A percentile compares a stretch with the other conserved stretches of the same genome.
phyloP scores from a whole-genome alignment of 129 eudicot genomes.

The Tanacetum coccineum region DNA sequence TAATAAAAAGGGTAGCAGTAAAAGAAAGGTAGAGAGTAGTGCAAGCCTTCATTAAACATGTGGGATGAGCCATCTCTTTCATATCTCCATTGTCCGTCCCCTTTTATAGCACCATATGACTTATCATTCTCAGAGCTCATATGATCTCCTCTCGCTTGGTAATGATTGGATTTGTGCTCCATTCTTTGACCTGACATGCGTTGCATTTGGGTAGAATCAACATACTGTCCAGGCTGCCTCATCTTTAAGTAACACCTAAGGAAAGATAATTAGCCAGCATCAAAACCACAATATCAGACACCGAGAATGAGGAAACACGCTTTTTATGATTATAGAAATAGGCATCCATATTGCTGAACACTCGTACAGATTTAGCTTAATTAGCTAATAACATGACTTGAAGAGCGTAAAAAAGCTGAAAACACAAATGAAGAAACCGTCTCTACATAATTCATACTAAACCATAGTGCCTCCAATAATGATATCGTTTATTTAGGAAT shows the following conservation, averaged over 20 bases:
- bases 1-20: slow-evolving; percentile 7
- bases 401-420: too few species aligned
- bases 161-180: slow-evolving; percentile 44
- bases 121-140: slow-evolving; percentile 36
- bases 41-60: slow-evolving; percentile 45
- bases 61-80: slow-evolving; percentile 61
- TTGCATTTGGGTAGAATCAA: slow-evolving; percentile 43
- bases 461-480: too few species aligned
- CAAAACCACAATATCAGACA: not conserved
- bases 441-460: too few species aligned
- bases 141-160: slow-evolving; percentile 41
- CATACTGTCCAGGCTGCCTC: slow-evolving; percentile 50
- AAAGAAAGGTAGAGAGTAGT: not conserved
- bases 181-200: slow-evolving; percentile 51
- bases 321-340: not conserved
- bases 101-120: slow-evolving; percentile 41
- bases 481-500: too few species aligned
- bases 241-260: slow-evolving; percentile 29
- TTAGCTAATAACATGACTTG: too few species aligned
- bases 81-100: slow-evolving; percentile 58
- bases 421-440: too few species aligned
- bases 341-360: not conserved
- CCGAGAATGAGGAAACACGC: not conserved
- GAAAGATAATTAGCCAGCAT: slow-evolving; percentile 15
- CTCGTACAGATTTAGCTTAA: too few species aligned